Percentiles rank a stretch among this genome's conserved stretches.
These are phyloP conservation scores for Geotrichum histeridarum DNA, from an alignment of 1,139 yeast species.

Conservation along the genomic window DNA sequence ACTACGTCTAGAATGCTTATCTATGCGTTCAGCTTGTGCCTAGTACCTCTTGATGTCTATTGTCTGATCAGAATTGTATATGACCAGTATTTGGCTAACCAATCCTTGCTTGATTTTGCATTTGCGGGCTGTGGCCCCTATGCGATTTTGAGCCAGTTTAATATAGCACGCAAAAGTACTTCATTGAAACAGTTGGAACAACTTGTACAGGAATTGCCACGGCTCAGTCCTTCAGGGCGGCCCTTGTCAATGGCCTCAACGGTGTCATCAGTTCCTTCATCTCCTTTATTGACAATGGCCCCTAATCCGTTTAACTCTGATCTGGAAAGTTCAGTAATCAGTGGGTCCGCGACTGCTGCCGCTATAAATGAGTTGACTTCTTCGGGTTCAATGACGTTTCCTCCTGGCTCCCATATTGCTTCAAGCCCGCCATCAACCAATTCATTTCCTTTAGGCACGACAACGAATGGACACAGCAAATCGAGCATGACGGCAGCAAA, in stretches of 20 bases:
- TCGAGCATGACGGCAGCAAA: slow-evolving; percentile 6
- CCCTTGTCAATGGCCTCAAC: slow-evolving; percentile 17
- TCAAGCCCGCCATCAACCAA: slow-evolving; percentile 12
- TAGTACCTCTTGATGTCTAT: too few relatives aligned
- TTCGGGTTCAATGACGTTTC: slow-evolving; percentile 1
- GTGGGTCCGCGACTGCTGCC: slow-evolving; percentile 3
- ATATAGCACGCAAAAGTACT: slow-evolving; percentile 19
- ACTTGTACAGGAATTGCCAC: slow-evolving; percentile 20
- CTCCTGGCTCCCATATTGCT: slow-evolving; percentile 6
- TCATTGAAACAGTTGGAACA: slow-evolving; percentile 19
- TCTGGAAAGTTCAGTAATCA: background rate
- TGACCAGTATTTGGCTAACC: background rate
- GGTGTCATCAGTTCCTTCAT: slow-evolving; percentile 15
- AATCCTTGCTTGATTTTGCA: background rate
- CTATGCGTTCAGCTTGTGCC: too few relatives aligned
- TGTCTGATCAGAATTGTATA: too few relatives aligned
- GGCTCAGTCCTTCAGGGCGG: slow-evolving; percentile 13
- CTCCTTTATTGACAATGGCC: slow-evolving; percentile 10
- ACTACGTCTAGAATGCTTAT: too few relatives aligned
- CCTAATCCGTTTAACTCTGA: slow-evolving; percentile 5
- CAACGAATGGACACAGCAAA: slow-evolving; percentile 1
- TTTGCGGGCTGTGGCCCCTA: background rate
- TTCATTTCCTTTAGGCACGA: background rate
- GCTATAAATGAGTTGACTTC: slow-evolving; percentile 3
- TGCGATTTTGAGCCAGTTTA: background rate